A percentile compares a stretch with the other conserved stretches of the same genome.
phyloP scores from a whole-genome alignment of 495 filamentous ascomycete species.

The Tuber aestivum region DNA sequence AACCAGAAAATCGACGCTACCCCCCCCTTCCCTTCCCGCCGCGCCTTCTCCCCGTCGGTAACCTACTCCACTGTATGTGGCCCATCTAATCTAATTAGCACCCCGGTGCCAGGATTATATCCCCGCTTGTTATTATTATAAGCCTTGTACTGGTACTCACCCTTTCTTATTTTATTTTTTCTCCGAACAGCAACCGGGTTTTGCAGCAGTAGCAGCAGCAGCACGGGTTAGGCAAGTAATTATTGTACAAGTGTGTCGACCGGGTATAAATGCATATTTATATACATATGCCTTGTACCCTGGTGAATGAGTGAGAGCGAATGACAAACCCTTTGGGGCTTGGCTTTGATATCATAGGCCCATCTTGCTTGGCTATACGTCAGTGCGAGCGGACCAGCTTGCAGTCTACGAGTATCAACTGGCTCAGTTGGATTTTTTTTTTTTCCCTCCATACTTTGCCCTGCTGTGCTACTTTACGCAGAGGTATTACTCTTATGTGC shows the following conservation, averaged over 20 bases:
- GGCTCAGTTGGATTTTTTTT: neutral
- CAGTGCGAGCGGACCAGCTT: neutral
- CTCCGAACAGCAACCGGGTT: neutral
- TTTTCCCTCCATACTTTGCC: neutral
- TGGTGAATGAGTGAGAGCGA: neutral
- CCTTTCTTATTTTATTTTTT: neutral
- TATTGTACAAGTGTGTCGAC: neutral
- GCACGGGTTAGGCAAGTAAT: neutral
- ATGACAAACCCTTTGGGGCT: neutral
- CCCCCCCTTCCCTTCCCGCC: neutral
- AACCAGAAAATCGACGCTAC: neutral
- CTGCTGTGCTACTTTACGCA: neutral
- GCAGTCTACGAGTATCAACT: neutral
- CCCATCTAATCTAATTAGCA: neutral
- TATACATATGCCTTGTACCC: neutral
- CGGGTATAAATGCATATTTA: neutral
- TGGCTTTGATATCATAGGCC: neutral
- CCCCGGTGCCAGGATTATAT: neutral
- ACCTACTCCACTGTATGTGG: neutral
- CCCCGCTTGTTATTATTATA: neutral
- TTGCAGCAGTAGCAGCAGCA: neutral
- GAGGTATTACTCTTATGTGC: neutral
- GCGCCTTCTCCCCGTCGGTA: neutral
- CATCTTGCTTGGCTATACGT: neutral
- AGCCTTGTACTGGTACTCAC: neutral